These are phyloP conservation scores for Coprinopsis sp. DNA, from an alignment of 768 basidiomycete species.

Conservation along the genomic window DNA sequence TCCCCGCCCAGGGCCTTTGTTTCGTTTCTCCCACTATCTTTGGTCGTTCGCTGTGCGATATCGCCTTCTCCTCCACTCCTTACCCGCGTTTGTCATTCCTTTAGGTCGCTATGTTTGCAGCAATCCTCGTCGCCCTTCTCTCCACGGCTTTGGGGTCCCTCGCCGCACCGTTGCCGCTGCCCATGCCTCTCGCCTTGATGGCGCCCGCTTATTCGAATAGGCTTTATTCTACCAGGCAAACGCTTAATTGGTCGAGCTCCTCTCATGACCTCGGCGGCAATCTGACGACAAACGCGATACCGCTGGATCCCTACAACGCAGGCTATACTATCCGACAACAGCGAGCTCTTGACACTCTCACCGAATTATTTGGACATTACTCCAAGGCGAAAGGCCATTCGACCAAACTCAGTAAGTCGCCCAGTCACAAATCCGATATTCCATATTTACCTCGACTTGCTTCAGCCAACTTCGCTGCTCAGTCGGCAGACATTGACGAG, in stretches of 20 bases:
- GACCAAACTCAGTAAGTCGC: constrained; percentile 25
- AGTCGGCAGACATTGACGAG: constrained; percentile 22
- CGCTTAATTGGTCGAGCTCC: constrained; percentile 3
- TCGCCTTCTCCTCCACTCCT: constrained; percentile 9
- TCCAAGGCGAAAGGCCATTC: constrained; percentile 6
- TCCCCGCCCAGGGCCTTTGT: constrained; percentile 4
- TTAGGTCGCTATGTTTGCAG: constrained; percentile 22
- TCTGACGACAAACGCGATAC: not conserved
- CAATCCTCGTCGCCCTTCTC: constrained; percentile 36
- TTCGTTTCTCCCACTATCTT: constrained; percentile 7
- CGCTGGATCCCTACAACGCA: not conserved
- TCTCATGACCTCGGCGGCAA: not conserved
- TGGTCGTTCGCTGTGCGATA: constrained; percentile 28
- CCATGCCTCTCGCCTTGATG: constrained; percentile 24
- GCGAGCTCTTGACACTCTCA: not conserved
- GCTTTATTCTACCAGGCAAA: constrained; percentile 10
- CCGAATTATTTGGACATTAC: constrained; percentile 4
- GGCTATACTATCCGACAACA: not conserved
- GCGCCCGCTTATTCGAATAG: constrained; percentile 26
- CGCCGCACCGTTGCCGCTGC: constrained; percentile 36
- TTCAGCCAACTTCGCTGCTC: constrained; percentile 30
- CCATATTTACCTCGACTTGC: not conserved
- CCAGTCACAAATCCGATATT: not conserved
- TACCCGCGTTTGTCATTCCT: constrained; percentile 20
- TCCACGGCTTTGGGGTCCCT: constrained; percentile 26